These are phyloP conservation scores for Leccinum obscurum DNA, from an alignment of 768 basidiomycete genomes.

Conservation along the genomic window DNA sequence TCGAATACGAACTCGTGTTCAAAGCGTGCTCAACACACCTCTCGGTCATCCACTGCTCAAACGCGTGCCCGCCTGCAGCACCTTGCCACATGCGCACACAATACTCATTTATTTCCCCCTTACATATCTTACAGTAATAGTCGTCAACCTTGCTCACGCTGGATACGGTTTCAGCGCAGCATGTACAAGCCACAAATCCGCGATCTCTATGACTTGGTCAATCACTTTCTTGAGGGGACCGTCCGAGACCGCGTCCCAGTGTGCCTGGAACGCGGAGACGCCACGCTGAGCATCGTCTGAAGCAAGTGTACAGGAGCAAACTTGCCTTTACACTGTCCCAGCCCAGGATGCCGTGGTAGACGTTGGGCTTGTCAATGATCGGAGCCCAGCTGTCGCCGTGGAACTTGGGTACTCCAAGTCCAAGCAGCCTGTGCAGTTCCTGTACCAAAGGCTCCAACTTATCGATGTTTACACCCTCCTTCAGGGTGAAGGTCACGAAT, in stretches of 20 bases:
- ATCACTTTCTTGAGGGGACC: conserved; percentile 31
- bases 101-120: not conserved
- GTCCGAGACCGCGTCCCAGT: conserved; percentile 33
- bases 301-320: not conserved
- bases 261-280: conserved; percentile 28
- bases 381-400: conserved; percentile 33
- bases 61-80: conserved; percentile 13
- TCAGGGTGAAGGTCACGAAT: conserved; percentile 35
- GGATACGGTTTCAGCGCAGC: conserved; percentile 23
- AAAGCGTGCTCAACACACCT: conserved; percentile 29
- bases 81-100: conserved; percentile 5
- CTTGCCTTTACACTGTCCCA: conserved; percentile 38
- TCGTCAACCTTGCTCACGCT: conserved; percentile 1
- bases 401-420: conserved; percentile 20
- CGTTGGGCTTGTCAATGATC: conserved; percentile 18
- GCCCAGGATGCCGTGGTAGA: conserved; percentile 35
- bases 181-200: conserved; percentile 34
- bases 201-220: conserved; percentile 27
- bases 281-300: not conserved
- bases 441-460: conserved; percentile 24
- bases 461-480: conserved; percentile 21
- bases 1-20: conserved; percentile 32
- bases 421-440: conserved; percentile 22
- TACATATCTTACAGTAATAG: not conserved
- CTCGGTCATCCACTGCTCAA: conserved; percentile 1